These are phyloP conservation scores for Centrapalus pauciflorus DNA, from an alignment of 129 eudicot genomes.

Conservation along the genomic window DNA sequence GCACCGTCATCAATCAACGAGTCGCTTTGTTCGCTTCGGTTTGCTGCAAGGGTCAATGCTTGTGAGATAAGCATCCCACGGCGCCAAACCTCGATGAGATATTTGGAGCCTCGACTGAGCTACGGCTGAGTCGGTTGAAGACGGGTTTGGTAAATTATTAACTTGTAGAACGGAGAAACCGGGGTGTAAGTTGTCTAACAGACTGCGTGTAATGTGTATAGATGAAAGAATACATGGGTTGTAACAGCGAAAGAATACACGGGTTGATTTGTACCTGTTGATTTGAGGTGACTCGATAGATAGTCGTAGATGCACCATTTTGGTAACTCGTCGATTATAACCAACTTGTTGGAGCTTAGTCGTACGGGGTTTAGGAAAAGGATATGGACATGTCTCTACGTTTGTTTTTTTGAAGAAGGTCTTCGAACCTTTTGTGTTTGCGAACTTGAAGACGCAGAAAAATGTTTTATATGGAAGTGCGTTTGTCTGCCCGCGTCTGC, in stretches of 20 bases:
- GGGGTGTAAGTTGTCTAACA: slow-evolving; percentile 36
- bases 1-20: slow-evolving; percentile 68
- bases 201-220: slow-evolving; percentile 46
- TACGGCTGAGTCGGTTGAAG: slow-evolving; percentile 44
- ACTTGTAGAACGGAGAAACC: slow-evolving; percentile 21
- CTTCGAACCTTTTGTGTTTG: too few species aligned
- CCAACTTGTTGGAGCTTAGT: neutral
- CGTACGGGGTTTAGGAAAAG: too few species aligned
- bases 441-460: too few species aligned
- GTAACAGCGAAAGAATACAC: slow-evolving; percentile 15
- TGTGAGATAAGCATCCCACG: slow-evolving; percentile 94
- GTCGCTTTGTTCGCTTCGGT: slow-evolving; percentile 84
- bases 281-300: slow-evolving; percentile 15
- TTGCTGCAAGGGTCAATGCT: slow-evolving; percentile 94
- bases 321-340: neutral
- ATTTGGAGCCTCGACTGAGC: slow-evolving; percentile 65
- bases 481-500: too few species aligned
- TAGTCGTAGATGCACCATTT: slow-evolving; percentile 13
- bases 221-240: slow-evolving; percentile 27
- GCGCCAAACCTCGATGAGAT: slow-evolving; percentile 70
- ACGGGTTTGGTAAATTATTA: slow-evolving; percentile 26
- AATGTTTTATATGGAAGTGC: too few species aligned
- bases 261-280: slow-evolving; percentile 31
- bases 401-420: too few species aligned
- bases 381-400: too few species aligned